These are phyloP conservation scores for Plectranthus barbatus DNA, from an alignment of 257 asterid species.

Conservation along the genomic window DNA sequence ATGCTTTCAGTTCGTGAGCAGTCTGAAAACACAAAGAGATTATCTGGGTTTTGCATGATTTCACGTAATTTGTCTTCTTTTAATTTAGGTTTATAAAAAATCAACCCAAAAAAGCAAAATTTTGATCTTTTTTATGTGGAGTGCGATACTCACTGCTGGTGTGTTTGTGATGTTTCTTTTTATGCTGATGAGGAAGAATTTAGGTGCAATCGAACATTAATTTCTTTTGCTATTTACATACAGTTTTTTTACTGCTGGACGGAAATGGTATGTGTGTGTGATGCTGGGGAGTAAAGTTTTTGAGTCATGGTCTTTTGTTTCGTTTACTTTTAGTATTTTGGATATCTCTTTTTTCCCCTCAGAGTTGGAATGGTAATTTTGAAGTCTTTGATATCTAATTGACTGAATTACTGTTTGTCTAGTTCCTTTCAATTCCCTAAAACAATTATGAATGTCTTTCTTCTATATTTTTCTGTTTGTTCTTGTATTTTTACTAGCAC, in stretches of 20 bases:
- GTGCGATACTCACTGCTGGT: neutral
- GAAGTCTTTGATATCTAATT: slow-evolving; percentile 11
- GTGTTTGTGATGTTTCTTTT: neutral
- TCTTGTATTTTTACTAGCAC: neutral
- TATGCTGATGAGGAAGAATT: neutral
- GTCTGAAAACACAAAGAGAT: neutral
- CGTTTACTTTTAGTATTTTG: slow-evolving; percentile 10
- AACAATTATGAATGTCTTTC: neutral
- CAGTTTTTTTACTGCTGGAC: neutral
- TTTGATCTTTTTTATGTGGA: neutral
- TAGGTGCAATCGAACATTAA: slow-evolving; percentile 1
- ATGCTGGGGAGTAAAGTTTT: neutral
- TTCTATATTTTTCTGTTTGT: neutral
- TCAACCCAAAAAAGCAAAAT: neutral
- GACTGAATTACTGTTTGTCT: slow-evolving; percentile 15
- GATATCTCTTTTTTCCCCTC: neutral
- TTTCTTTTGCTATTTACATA: slow-evolving; percentile 6
- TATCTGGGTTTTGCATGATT: slow-evolving; percentile 7
- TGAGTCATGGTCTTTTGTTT: slow-evolving; percentile 8
- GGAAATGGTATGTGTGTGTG: neutral
- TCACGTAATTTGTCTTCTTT: neutral
- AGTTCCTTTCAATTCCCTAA: neutral
- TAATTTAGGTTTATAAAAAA: neutral
- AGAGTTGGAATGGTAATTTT: slow-evolving; percentile 1
- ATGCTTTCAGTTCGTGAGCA: neutral